phyloP scores from a whole-genome alignment of 2,329 filamentous ascomycete genomes.

The Geoglossum cookeanum region DNA sequence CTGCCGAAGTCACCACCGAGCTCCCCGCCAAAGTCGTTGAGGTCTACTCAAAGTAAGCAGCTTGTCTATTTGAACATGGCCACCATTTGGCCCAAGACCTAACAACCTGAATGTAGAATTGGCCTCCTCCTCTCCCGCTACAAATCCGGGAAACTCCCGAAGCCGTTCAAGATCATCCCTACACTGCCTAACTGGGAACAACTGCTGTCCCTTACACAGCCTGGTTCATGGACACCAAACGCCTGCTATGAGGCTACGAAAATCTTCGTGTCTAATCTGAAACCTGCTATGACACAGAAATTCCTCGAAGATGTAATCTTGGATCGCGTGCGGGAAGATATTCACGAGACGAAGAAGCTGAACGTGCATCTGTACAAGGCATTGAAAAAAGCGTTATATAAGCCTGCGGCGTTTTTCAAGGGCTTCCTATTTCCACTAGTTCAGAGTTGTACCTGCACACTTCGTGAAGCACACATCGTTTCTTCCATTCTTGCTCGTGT shows the following conservation, averaged over 20 bases:
- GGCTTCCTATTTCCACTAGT: conserved; percentile 85
- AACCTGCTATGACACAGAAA: conserved; percentile 58
- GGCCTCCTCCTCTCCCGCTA: conserved; percentile 79
- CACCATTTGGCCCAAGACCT: conserved; percentile 4
- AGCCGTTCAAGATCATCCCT: conserved; percentile 92
- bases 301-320: conserved; percentile 79
- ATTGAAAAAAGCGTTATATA: conserved; percentile 82
- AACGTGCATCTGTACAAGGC: conserved; percentile 92
- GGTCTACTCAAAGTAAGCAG: conserved; percentile 63
- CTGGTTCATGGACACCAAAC: conserved; percentile 60
- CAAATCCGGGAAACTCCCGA: conserved; percentile 89
- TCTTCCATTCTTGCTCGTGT: conserved; percentile 69
- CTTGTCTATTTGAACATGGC: neutral
- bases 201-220: conserved; percentile 66
- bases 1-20: conserved; percentile 63
- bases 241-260: conserved; percentile 76
- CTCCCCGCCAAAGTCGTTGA: conserved; percentile 83
- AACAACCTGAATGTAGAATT: conserved; percentile 32
- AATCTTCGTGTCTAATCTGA: conserved; percentile 66
- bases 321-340: conserved; percentile 81
- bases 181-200: conserved; percentile 85
- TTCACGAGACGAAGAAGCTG: conserved; percentile 82
- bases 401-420: conserved; percentile 92
- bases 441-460: conserved; percentile 65
- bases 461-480: conserved; percentile 83